phyloP scores from a whole-genome alignment of 169 alveolate genomes.

The Plasmodium gallinaceum region DNA sequence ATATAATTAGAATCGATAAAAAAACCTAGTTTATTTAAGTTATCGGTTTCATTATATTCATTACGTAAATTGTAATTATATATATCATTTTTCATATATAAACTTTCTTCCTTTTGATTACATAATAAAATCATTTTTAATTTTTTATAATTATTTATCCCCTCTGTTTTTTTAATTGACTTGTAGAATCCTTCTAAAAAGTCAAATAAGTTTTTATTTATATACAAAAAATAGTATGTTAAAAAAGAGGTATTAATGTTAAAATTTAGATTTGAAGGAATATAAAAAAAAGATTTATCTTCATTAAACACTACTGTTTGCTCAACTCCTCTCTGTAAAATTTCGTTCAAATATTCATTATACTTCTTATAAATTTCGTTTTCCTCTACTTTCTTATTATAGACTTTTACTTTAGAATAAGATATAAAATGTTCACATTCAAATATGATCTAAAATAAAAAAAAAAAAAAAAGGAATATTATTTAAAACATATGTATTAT shows the following conservation, averaged over 20 bases:
- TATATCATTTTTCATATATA: constrained; percentile 58
- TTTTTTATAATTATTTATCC: constrained; percentile 7
- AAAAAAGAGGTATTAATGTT: constrained; percentile 53
- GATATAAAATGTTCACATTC: constrained; percentile 59
- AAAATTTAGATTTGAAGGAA: constrained; percentile 26
- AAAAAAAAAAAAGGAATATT: not conserved
- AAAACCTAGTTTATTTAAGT: constrained; percentile 11
- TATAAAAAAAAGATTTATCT: constrained; percentile 19
- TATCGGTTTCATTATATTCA: constrained; percentile 12
- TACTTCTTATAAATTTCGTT: constrained; percentile 15
- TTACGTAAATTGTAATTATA: constrained; percentile 38
- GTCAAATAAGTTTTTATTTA: constrained; percentile 26
- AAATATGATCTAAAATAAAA: constrained; percentile 10
- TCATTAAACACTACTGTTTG: constrained; percentile 38
- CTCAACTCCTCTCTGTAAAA: constrained; percentile 66
- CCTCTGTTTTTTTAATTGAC: not conserved
- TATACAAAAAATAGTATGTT: constrained; percentile 49
- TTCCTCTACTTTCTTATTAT: constrained; percentile 27
- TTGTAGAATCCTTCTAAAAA: constrained; percentile 20
- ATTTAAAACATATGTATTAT: too few relatives aligned
- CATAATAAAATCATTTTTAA: constrained; percentile 2
- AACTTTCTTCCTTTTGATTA: constrained; percentile 28
- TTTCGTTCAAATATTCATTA: constrained; percentile 47
- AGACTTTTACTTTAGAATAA: constrained; percentile 4
- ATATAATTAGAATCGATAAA: constrained; percentile 15